These are phyloP conservation scores for Colletotrichum plurivorum DNA, from an alignment of 2,329 filamentous ascomycete genomes.

Conservation along the genomic window DNA sequence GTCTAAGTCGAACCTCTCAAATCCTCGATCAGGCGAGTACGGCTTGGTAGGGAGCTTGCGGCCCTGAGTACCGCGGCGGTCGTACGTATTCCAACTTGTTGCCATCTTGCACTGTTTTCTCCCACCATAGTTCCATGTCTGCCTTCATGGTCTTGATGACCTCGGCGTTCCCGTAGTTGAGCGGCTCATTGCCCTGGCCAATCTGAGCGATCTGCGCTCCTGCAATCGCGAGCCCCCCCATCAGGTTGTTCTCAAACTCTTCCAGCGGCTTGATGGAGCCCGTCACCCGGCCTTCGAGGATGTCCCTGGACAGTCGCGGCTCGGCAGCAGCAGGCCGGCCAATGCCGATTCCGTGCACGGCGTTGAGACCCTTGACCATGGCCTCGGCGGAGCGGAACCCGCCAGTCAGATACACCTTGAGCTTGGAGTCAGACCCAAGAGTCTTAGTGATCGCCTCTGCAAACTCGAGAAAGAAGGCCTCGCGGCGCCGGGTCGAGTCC, in stretches of 20 bases:
- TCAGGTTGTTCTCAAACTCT: slow-evolving; percentile 26
- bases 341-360: slow-evolving; percentile 73
- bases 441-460: slow-evolving; percentile 64
- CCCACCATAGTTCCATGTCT: slow-evolving; percentile 44
- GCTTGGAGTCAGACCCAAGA: slow-evolving; percentile 49
- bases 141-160: slow-evolving; percentile 42
- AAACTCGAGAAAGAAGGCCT: slow-evolving; percentile 74
- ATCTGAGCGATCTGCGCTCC: slow-evolving; percentile 28
- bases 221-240: slow-evolving; percentile 6
- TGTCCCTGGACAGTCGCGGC: slow-evolving; percentile 21
- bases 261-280: slow-evolving; percentile 23
- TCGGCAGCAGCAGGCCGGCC: slow-evolving; percentile 55
- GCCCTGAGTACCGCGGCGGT: not conserved
- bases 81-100: slow-evolving; percentile 44
- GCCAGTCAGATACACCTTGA: slow-evolving; percentile 71
- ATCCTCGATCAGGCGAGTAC: not conserved
- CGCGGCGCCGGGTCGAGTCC: slow-evolving; percentile 68
- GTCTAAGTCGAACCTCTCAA: not conserved
- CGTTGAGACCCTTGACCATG: slow-evolving; percentile 70
- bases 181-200: slow-evolving; percentile 43
- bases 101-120: slow-evolving; percentile 45
- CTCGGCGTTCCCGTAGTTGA: slow-evolving; percentile 44
- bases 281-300: slow-evolving; percentile 15
- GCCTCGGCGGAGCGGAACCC: slow-evolving; percentile 68
- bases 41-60: not conserved